Evolutionary conservation across 306 rosid genomes (phyloP), one percentile per base, ranked within the genome.

Genomic region (Arachis hypogaea): DNA sequence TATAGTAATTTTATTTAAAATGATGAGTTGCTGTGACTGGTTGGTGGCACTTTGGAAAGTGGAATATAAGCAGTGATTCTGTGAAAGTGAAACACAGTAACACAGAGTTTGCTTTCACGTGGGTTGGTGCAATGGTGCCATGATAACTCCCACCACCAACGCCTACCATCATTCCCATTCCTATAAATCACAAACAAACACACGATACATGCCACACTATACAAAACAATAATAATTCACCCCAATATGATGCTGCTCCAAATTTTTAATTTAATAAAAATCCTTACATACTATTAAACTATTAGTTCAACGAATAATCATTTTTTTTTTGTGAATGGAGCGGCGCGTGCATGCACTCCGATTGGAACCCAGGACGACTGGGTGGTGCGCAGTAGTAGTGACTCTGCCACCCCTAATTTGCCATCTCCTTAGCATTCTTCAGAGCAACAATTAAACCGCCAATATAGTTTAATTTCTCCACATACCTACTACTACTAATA

Each of bases 331-430:
- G 59, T 69, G 7, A 47, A 56, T 67, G 41, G 44, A 33, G 36
- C 38, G 83, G 28, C 28, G 28, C 28, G 38, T 33, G 38, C 66
- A 76, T 67, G 75, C 62, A 50, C 80, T 80, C 86, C 83, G 85
- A 69, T 76, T 57, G 66, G 83, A 85, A 83, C 81, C 81, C 86
- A 87, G 97, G 97, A 91, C 88, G 97, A 89, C 97, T 52, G 75
- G 83, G 90, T 78, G 90, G 78, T n/a, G 57, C 14, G 22, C 12
- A 47, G 12, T 9, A 10, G 10, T 10, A 47, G 14, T 47, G 28
- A 44, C 63, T 68, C 51, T 55, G 67, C 82, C 84, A 56, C 28
- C 86, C 16, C 38, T 33, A 33, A 33, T 55, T 18, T 82, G 93
- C 93, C 97, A 80, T 89, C 96, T 81, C 94, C 91, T n/a, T 64